Evolutionary conservation across 768 basidiomycete species (phyloP), one percentile per base, ranked within the genome.

Genomic region (Tylopilus plumbeoviolaceoides): DNA sequence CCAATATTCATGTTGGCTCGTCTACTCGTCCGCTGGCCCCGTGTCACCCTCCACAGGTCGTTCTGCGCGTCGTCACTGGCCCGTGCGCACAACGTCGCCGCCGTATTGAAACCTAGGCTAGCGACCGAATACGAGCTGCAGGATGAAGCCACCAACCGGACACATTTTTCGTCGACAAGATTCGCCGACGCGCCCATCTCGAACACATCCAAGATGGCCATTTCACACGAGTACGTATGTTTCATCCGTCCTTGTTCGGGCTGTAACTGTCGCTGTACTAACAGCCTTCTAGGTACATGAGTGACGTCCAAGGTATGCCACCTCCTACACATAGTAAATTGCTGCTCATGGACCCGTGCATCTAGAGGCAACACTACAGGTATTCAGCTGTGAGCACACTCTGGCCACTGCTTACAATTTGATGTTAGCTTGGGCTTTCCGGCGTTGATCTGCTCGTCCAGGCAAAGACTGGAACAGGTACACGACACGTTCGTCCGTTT

Each of bases 401-500:
- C 12, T 36, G 33, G 15, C n/a, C 39, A 17, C 35, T 51, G 25
- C 52, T 61, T 2, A 62, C 47, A 27, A 18, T 23, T 44, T 20
- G 17, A 23, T 41, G 3, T 18, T 51, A 77, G 75, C 62, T 57
- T 43, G 77, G 72, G 7, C 67, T 78, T n/a, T 59, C 59, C 9
- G 78, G 77, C 3, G 62, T 61, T 48, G 77, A 79, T 60, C 69
- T 79, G 5, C 67, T 80, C 17, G 78, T 78, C 0, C 78, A 80
- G 50, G 78, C 79, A 30, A 79, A 78, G 57, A 84, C 82, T 2
- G 82, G 82, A 28, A 85, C 85, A 12, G 84, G 84, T 67, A 72
- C 72, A 70, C 46, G n/a, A 31, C 23, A 12, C 46, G 15, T 25
- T 12, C 7, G n/a, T 25, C 11, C 14, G 9, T 35, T 44, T 11